Conservation (phyloP, 164 flowering plant genomes). For the Malania oleifera region DNA sequence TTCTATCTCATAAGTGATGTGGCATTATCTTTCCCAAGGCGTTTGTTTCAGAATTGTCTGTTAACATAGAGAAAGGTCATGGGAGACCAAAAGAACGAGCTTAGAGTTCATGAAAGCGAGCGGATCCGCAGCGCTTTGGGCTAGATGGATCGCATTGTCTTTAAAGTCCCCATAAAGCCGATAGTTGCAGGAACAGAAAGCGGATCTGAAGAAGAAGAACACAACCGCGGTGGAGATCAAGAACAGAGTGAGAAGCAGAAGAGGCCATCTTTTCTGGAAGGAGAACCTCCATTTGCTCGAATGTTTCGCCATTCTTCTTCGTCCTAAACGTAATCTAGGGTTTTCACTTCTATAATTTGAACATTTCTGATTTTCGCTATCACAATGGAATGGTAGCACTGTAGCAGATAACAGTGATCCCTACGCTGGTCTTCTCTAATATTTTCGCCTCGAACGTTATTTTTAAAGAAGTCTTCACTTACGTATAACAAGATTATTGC, state of each 20-base stretch:
- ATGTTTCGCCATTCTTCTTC: conserved; percentile 45
- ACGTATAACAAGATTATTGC: too few relatives aligned
- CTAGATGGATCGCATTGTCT: conserved; percentile 9
- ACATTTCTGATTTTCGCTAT: too few relatives aligned
- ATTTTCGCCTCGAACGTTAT: too few relatives aligned
- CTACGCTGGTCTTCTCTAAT: too few relatives aligned
- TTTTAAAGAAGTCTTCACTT: too few relatives aligned
- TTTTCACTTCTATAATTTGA: too few relatives aligned
- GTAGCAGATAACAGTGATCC: too few relatives aligned
- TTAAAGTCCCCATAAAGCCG: conserved; percentile 6
- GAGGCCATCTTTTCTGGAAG: conserved; percentile 46
- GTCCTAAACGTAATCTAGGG: too few relatives aligned
- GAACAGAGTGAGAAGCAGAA: conserved; percentile 37
- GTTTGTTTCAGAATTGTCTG: too few relatives aligned
- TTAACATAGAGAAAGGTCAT: conserved; percentile 81
- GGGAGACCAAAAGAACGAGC: conserved; percentile 78
- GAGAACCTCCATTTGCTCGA: conserved; percentile 28
- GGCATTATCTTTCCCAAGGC: too few relatives aligned
- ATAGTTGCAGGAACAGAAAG: conserved; percentile 40
- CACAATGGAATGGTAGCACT: too few relatives aligned
- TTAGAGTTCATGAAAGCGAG: conserved; percentile 78
- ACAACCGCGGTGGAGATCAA: conserved; percentile 43
- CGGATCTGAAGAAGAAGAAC: conserved; percentile 39
- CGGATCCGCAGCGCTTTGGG: conserved; percentile 27
- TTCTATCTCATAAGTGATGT: too few relatives aligned